Conservation (phyloP, 306 rosid species). For the Hippophae tibetana region DNA sequence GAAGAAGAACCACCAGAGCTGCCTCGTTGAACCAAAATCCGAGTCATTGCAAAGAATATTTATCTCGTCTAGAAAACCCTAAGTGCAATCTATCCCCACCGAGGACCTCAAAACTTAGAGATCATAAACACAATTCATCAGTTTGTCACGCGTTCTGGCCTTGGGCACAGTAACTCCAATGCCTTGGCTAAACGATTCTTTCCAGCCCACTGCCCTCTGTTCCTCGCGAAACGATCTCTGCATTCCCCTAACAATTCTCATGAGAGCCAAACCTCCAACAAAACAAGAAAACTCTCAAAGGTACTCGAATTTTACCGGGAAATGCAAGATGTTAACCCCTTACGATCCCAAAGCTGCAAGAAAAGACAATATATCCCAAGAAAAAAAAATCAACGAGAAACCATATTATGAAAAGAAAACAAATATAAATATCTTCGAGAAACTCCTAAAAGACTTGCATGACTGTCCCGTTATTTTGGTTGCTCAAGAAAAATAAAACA, state of each 20-base stretch:
- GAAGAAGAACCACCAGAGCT: slow-evolving; percentile 57
- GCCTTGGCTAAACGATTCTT: slow-evolving; percentile 62
- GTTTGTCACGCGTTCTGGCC: slow-evolving; percentile 90
- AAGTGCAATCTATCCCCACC: slow-evolving; percentile 7
- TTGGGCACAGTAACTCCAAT: slow-evolving; percentile 80
- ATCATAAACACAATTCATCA: slow-evolving; percentile 19
- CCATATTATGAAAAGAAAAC: not conserved
- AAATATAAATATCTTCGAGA: not conserved
- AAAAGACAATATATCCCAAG: slow-evolving; percentile 27
- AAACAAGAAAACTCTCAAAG: slow-evolving; percentile 73
- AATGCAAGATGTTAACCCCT: slow-evolving; percentile 18
- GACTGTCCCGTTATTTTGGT: not conserved
- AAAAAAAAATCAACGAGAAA: slow-evolving; percentile 20
- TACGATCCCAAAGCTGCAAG: slow-evolving; percentile 45
- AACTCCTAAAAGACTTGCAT: not conserved
- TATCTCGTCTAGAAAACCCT: slow-evolving; percentile 9
- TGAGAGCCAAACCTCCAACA: slow-evolving; percentile 84
- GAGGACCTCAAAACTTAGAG: slow-evolving; percentile 22
- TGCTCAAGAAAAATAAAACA: not conserved
- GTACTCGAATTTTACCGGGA: slow-evolving; percentile 54
- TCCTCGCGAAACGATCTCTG: slow-evolving; percentile 87
- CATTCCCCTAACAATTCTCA: slow-evolving; percentile 99
- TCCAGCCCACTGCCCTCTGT: slow-evolving; percentile 48
- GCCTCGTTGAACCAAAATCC: slow-evolving; percentile 69
- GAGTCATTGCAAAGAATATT: slow-evolving; percentile 46